Evolutionary conservation across 305 asterid genomes (phyloP).

Genomic region (Lippia alba): DNA sequence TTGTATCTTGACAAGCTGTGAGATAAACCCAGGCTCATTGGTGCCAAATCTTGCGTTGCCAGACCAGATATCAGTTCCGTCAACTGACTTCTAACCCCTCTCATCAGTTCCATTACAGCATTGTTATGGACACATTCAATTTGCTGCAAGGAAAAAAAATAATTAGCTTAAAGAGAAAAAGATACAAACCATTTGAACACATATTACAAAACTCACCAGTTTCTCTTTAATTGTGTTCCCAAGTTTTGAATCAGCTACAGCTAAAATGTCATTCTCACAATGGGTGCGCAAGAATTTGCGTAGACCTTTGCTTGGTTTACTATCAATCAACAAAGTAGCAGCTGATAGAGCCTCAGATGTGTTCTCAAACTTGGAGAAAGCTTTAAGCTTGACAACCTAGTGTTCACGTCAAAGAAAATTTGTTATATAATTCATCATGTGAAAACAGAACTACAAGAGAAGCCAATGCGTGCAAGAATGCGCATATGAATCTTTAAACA

Average conservation of each 20-base stretch:
- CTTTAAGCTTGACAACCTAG: slow-evolving; percentile 88
- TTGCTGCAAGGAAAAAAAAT: slow-evolving; percentile 37
- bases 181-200: not conserved
- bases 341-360: slow-evolving; percentile 87
- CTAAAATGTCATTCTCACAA: slow-evolving; percentile 75
- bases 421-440: slow-evolving; percentile 5
- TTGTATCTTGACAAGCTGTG: slow-evolving; percentile 89
- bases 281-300: slow-evolving; percentile 84
- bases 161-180: not conserved
- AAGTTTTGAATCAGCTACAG: slow-evolving; percentile 92
- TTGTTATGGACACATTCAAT: slow-evolving; percentile 88
- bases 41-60: slow-evolving; percentile 88
- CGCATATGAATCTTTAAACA: not conserved
- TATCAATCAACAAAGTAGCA: slow-evolving; percentile 75
- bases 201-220: slow-evolving; percentile 57
- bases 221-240: slow-evolving; percentile 90
- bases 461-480: not conserved
- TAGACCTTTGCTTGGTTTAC: slow-evolving; percentile 94
- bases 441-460: not conserved
- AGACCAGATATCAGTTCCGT: slow-evolving; percentile 82
- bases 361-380: slow-evolving; percentile 89
- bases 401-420: slow-evolving; percentile 1
- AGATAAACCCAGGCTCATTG: slow-evolving; percentile 93
- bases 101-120: slow-evolving; percentile 92
- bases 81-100: slow-evolving; percentile 91